Percentiles rank a stretch among this genome's conserved stretches.
Evolutionary conservation across 2,329 filamentous ascomycete genomes (phyloP).

Genomic region (Penicillium oxalicum): DNA sequence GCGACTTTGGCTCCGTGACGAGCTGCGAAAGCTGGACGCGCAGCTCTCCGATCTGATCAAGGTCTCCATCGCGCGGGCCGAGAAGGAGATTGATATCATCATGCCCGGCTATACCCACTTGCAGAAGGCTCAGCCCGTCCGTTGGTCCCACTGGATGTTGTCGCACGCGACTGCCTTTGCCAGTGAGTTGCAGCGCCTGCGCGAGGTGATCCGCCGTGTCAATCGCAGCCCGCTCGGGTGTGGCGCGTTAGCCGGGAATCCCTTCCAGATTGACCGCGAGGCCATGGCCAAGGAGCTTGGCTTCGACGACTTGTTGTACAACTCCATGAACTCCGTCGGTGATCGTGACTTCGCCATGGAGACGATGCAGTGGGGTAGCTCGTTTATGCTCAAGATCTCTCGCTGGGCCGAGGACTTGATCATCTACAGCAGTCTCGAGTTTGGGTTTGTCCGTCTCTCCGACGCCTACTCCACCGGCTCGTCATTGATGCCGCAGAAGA

Average conservation of each 20-base stretch:
- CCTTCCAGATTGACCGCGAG: constrained; percentile 73
- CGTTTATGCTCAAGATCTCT: constrained; percentile 72
- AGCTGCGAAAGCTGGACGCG: constrained; percentile 63
- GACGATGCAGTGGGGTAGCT: constrained; percentile 71
- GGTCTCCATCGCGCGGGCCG: constrained; percentile 63
- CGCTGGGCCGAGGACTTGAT: constrained; percentile 83
- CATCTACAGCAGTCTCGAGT: constrained; percentile 70
- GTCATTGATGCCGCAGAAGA: constrained; percentile 77
- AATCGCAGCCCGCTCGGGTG: constrained; percentile 67
- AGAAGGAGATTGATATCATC: constrained; percentile 66
- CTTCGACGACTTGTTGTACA: constrained; percentile 68
- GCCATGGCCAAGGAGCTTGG: constrained; percentile 74
- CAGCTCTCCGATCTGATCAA: constrained; percentile 64
- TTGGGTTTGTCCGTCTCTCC: constrained; percentile 67
- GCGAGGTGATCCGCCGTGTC: constrained; percentile 66
- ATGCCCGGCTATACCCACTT: constrained; percentile 90
- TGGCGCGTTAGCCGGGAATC: constrained; percentile 74
- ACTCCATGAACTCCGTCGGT: constrained; percentile 68
- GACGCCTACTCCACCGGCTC: constrained; percentile 76
- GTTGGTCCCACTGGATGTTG: constrained; percentile 77
- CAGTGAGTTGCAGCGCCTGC: constrained; percentile 68
- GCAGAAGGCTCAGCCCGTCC: constrained; percentile 73
- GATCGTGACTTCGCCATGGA: constrained; percentile 81
- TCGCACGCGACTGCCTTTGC: constrained; percentile 67
- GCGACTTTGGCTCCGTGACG: constrained; percentile 78